Percentiles rank a stretch among this genome's conserved stretches.
Conservation (phyloP, 2,329 filamentous ascomycete genomes). For the Penicillium sp. region DNA sequence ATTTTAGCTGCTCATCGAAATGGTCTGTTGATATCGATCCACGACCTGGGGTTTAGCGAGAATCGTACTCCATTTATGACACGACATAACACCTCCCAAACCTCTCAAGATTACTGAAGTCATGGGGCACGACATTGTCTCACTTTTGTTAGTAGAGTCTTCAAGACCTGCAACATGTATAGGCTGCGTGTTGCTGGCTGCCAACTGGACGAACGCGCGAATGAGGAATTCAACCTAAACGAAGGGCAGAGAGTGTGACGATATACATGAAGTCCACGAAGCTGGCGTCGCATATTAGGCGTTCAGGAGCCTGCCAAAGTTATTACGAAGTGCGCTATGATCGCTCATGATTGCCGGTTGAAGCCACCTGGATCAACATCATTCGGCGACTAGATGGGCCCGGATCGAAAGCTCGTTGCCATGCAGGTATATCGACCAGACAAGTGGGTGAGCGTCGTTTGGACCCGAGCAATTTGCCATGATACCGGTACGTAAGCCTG, state of each 20-base stretch:
- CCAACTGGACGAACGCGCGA: neutral
- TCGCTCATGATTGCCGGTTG: neutral
- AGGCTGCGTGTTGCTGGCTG: neutral
- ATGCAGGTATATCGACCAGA: neutral
- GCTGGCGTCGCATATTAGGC: conserved; percentile 2
- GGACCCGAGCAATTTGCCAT: neutral
- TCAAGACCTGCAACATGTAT: neutral
- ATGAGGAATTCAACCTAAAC: neutral
- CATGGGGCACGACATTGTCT: neutral
- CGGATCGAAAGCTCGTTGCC: conserved; percentile 6
- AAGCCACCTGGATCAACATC: conserved; percentile 22
- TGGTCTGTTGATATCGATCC: neutral
- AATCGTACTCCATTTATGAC: no score
- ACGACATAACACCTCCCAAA: no score
- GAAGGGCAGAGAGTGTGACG: neutral
- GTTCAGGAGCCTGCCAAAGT: conserved; percentile 6
- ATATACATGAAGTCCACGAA: neutral
- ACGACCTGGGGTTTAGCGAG: neutral
- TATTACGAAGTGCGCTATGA: conserved; percentile 17
- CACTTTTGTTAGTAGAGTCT: neutral
- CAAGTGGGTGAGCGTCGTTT: neutral
- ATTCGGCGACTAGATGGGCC: conserved; percentile 21
- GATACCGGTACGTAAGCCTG: neutral
- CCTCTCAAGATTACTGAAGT: no score
- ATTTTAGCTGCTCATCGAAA: neutral